These are phyloP conservation scores for Pseudoneurospora amorphoporcata DNA, from an alignment of 495 filamentous ascomycete species.

Conservation along the genomic window DNA sequence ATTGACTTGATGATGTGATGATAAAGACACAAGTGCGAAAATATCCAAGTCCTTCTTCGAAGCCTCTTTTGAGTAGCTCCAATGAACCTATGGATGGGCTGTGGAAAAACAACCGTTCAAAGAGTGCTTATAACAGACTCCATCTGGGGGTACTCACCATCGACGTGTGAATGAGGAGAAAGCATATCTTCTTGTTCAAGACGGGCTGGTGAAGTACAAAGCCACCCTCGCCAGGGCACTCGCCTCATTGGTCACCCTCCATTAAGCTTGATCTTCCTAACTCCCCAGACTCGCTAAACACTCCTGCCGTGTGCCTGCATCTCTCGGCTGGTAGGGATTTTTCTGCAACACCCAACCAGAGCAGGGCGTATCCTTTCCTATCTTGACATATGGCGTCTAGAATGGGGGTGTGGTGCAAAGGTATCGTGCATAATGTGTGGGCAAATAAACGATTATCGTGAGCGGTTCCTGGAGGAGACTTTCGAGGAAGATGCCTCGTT, in stretches of 20 bases:
- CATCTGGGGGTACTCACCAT: background rate
- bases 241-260: background rate
- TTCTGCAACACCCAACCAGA: background rate
- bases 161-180: background rate
- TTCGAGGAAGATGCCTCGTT: background rate
- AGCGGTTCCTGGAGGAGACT: background rate
- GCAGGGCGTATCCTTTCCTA: background rate
- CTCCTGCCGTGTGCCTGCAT: background rate
- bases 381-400: background rate
- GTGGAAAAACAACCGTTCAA: background rate
- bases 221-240: background rate
- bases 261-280: background rate
- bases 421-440: background rate
- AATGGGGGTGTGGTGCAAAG: background rate
- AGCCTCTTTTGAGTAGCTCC: background rate
- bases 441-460: background rate
- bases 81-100: no score
- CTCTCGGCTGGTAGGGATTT: background rate
- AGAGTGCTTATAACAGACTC: background rate
- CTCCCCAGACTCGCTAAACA: background rate
- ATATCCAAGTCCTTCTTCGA: background rate
- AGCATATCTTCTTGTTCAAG: background rate
- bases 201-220: background rate
- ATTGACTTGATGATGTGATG: background rate
- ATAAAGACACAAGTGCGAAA: background rate